phyloP scores from a whole-genome alignment of 1,284 basidiomycete species.

The Pterulicium gracile region DNA sequence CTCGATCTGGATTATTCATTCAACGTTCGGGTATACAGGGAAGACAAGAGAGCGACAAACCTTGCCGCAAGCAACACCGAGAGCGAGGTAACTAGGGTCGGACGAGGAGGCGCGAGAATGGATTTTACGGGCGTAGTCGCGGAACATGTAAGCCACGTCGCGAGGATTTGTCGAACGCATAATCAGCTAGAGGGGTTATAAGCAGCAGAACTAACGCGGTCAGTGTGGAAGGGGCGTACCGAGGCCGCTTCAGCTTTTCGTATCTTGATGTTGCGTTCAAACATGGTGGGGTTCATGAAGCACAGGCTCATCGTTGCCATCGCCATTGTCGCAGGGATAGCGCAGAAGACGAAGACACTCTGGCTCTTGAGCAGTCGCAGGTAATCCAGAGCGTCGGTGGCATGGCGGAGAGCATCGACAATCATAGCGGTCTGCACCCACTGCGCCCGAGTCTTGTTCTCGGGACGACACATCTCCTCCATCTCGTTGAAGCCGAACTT shows the following conservation, averaged over 20 bases:
- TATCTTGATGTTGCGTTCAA: conserved; percentile 91
- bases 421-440: conserved; percentile 86
- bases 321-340: conserved; percentile 94
- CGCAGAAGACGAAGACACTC: conserved; percentile 93
- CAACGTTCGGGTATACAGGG: conserved; percentile 1
- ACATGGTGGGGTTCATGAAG: conserved; percentile 90
- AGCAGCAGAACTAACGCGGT: conserved; percentile 5
- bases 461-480: conserved; percentile 45
- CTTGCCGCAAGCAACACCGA: conserved; percentile 77
- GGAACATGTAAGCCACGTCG: conserved; percentile 87
- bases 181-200: conserved; percentile 52
- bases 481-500: conserved; percentile 64
- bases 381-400: conserved; percentile 85
- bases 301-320: conserved; percentile 88
- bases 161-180: conserved; percentile 86
- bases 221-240: conserved; percentile 30
- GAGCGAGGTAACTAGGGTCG: conserved; percentile 81
- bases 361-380: conserved; percentile 83
- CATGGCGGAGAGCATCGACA: conserved; percentile 80
- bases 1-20: conserved; percentile 53
- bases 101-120: conserved; percentile 70
- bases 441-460: conserved; percentile 51
- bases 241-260: conserved; percentile 83
- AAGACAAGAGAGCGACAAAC: conserved; percentile 21
- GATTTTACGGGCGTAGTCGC: conserved; percentile 72